Evolutionary conservation across 179 eudicot species (phyloP), one percentile per base, ranked within the genome.

Genomic region (Gypsophila paniculata): DNA sequence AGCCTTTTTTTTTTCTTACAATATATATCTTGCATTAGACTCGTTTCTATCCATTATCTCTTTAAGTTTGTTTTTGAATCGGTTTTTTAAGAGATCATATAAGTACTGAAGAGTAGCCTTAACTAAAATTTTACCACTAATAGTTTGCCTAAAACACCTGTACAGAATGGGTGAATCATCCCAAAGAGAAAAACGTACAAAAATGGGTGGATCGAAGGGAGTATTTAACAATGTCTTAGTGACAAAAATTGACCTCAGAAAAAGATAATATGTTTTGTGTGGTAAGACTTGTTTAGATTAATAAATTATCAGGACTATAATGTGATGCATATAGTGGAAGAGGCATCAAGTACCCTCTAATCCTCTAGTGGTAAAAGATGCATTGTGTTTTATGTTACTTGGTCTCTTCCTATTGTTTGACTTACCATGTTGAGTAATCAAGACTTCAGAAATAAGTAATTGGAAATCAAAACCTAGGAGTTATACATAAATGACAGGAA

Each of bases 321-420:
- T 42, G 66, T 58, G 69, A 12, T 23, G 55, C 70, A 6, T 42
- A 52, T 12, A 74, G 81, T 78, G 77, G 67, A 69, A 57, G 68
- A 72, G 64, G 74, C 74, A 78, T 78, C 74, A 74, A 61, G 58
- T 73, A 48, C 64, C 64, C 46, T 32, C 23, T 60, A 52, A 13
- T 32, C 73, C 54, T 62, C 23, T 48, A 49, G 17, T 55, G 38
- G 77, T 69, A 62, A 62, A 29, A 52, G 72, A 26, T 74, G 61
- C 62, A 66, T 57, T 51, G 19, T 51, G 57, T 46, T 42, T 46
- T 64, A 39, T 61, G 68, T 39, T 18, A 19, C 51, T 64, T n/a
- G 22, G 26, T 38, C 44, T 7, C 65, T 61, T 29, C 12, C 10
- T 61, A 54, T n/a, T 54, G 21, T n/a, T 17, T 5, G 59, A 17